Evolutionary conservation across 2,329 filamentous ascomycete genomes (phyloP).

Genomic region (Lasiodiplodia theobromae): DNA sequence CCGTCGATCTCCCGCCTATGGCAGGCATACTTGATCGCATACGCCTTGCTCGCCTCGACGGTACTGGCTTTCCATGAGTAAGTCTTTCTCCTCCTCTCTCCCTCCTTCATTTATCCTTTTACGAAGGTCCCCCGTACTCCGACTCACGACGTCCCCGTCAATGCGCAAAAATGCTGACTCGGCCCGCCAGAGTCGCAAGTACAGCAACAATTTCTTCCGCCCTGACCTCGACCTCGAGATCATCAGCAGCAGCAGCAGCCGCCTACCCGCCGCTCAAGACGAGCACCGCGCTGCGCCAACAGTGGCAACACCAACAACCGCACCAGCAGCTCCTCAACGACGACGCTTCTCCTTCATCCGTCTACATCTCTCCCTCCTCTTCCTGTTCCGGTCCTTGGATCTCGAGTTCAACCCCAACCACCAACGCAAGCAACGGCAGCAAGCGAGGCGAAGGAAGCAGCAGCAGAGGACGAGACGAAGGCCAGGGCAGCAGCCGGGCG

Average conservation of each 20-base stretch:
- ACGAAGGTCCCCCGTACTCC: background rate
- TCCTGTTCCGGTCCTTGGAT: background rate
- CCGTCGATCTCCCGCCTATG: background rate
- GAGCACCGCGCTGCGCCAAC: background rate
- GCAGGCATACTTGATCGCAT: conserved; percentile 1
- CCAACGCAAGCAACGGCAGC: background rate
- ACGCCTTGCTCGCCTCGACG: background rate
- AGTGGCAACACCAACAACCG: background rate
- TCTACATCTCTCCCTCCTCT: background rate
- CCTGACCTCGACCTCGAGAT: background rate
- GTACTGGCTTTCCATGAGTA: conserved; percentile 1
- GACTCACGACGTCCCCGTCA: too few relatives aligned
- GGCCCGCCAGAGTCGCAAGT: background rate
- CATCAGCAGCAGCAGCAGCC: too few relatives aligned
- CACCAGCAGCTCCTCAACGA: too few relatives aligned
- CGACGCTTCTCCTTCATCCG: too few relatives aligned
- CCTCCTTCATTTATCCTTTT: background rate
- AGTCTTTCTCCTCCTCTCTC: background rate
- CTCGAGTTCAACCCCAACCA: background rate
- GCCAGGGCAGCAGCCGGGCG: background rate
- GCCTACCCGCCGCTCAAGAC: background rate
- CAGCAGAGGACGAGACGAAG: background rate
- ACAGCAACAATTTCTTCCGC: background rate
- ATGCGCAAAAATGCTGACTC: background rate
- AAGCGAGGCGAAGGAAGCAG: background rate